Evolutionary conservation across 352 stramenopile species (phyloP), one percentile per base, ranked within the genome.

Genomic region (Globisporangium perplexum): DNA sequence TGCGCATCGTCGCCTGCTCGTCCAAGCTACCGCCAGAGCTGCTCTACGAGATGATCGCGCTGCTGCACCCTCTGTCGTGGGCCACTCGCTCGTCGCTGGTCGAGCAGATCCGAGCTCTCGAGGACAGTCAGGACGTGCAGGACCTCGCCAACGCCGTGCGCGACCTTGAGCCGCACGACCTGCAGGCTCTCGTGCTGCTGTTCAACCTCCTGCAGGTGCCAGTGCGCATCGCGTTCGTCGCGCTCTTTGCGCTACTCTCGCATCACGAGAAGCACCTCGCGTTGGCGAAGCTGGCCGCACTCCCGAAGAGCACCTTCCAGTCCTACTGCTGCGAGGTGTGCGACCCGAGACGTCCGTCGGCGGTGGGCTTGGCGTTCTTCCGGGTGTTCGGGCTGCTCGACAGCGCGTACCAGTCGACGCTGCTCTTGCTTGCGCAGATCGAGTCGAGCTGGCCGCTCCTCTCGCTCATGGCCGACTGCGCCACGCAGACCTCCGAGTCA

Each of bases 1-100:
- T 87, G 30, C 74, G 76, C 11, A 80, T 87, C 33, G 75, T 87
- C 38, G 68, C 72, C 38, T 80, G 76, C 20, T 74, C 70, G 7
- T 69, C 70, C 35, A 68, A 63, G 1, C 50, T 86, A 2, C 41
- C 64, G 8, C 53, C 66, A 0, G 59, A 77, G 4, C 39, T 87
- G 7, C 59, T 86, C 54, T 65, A 83, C 22, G 20, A 63, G 4
- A 58, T 85, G 22, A 67, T 89, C 3, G 60, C 59, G 22, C 54
- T 85, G 26, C 66, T 87, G 1, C 51, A 74, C 18, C 70, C 63
- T 20, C 70, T 86, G 55, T 59, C 68, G 7, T 89, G 76, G 76
- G 65, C 71, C 1, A 72, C 71, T 12, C 68, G 76, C 0, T 87
- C 76, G 14, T 61, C 74, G 23, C 70, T 87, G 12, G 52, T 89